These are phyloP conservation scores for Paecilomyces niveus DNA, from an alignment of 2,329 filamentous ascomycete species.

Conservation along the genomic window DNA sequence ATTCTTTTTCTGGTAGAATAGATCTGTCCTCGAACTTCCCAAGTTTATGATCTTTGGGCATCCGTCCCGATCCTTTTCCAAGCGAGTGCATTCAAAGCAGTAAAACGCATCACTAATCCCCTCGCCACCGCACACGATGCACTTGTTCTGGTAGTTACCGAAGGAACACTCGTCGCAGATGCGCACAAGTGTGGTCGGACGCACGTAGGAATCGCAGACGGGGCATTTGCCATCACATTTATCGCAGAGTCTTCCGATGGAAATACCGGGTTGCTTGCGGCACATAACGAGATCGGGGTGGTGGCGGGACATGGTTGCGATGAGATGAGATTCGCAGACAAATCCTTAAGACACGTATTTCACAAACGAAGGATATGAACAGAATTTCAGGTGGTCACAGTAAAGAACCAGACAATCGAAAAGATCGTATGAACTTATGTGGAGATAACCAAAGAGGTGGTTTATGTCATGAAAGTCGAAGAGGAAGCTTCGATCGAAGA, in stretches of 20 bases:
- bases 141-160: conserved; percentile 99
- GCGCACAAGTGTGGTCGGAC: conserved; percentile 90
- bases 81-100: conserved; percentile 94
- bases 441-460: neutral
- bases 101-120: conserved; percentile 98
- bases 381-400: neutral
- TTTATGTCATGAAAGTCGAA: neutral
- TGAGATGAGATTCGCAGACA: neutral
- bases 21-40: conserved; percentile 89
- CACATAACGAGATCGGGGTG: conserved; percentile 99
- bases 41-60: conserved; percentile 99
- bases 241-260: conserved; percentile 97
- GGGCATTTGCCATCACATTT: conserved; percentile 99
- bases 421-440: neutral
- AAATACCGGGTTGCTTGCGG: conserved; percentile 95
- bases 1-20: conserved; percentile 69
- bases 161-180: conserved; percentile 99
- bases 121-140: conserved; percentile 95
- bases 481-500: neutral
- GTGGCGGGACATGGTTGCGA: conserved; percentile 74
- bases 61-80: conserved; percentile 95
- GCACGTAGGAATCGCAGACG: conserved; percentile 97
- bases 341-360: neutral
- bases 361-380: neutral
- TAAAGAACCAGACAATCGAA: neutral